A percentile compares a stretch with the other conserved stretches of the same genome.
phyloP scores from a whole-genome alignment of 495 filamentous ascomycete genomes.

The Chaetomium fimeti region DNA sequence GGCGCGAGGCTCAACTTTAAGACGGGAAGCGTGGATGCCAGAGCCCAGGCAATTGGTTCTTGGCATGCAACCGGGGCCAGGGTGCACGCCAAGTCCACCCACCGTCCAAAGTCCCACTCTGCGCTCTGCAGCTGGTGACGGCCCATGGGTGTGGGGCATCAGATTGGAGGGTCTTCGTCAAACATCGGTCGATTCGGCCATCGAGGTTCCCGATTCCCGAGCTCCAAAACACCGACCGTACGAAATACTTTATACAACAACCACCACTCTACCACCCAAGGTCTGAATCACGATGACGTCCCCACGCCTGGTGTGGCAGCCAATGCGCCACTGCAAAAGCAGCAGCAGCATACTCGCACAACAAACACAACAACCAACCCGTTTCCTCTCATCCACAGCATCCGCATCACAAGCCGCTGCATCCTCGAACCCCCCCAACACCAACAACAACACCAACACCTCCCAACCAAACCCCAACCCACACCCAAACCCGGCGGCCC shows the following conservation, averaged over 20 bases:
- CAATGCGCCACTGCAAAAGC: constrained; percentile 7
- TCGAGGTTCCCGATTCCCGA: constrained; percentile 16
- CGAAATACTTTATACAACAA: too few species aligned
- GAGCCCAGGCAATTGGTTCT: constrained; percentile 1
- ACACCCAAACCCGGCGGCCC: constrained; percentile 8
- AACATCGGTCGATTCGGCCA: constrained; percentile 9
- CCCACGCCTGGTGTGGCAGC: not conserved
- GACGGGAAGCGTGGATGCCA: not conserved
- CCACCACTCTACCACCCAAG: not conserved
- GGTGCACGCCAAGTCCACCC: too few species aligned
- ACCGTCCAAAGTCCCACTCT: too few species aligned
- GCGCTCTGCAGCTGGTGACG: not conserved
- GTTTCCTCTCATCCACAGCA: constrained; percentile 12
- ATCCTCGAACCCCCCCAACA: constrained; percentile 10
- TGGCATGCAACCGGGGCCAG: not conserved
- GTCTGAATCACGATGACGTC: constrained; percentile 5
- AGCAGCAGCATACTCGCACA: constrained; percentile 4
- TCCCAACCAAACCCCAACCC: constrained; percentile 3
- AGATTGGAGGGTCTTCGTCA: not conserved
- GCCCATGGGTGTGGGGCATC: constrained; percentile 2
- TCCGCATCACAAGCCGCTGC: not conserved
- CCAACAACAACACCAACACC: constrained; percentile 8
- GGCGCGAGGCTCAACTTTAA: constrained; percentile 5
- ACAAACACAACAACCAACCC: not conserved
- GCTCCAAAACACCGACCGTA: too few species aligned